These are phyloP conservation scores for Sophora flavescens DNA, from an alignment of 306 rosid genomes.

Conservation along the genomic window DNA sequence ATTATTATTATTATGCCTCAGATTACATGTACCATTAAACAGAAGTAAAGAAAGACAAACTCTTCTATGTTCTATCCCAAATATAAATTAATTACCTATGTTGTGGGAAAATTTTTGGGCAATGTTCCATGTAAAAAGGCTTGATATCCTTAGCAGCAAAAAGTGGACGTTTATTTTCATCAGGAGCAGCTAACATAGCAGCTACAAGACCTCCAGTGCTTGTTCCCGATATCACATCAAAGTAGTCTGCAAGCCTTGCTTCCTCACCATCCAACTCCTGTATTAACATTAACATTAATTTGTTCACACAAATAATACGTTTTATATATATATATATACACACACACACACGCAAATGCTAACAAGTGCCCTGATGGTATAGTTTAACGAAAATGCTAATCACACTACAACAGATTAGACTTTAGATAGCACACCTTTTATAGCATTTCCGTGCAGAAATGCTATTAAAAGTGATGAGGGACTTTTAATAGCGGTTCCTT, in stretches of 20 bases:
- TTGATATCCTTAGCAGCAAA: slow-evolving; percentile 71
- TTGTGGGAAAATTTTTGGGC: slow-evolving; percentile 69
- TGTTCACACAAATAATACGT: background rate
- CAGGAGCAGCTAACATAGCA: slow-evolving; percentile 72
- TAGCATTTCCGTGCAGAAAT: too few species aligned
- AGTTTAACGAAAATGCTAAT: too few species aligned
- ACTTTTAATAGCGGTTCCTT: too few species aligned
- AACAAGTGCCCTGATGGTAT: too few species aligned
- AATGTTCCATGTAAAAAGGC: slow-evolving; percentile 59
- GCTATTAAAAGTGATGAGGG: too few species aligned
- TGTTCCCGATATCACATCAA: slow-evolving; percentile 79
- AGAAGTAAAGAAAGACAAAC: background rate
- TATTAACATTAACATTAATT: too few species aligned
- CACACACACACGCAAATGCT: too few species aligned
- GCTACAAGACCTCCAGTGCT: slow-evolving; percentile 79
- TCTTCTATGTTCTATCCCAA: background rate
- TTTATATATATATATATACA: too few species aligned
- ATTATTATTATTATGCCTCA: too few species aligned
- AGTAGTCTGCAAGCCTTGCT: slow-evolving; percentile 79
- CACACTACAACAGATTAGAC: too few species aligned
- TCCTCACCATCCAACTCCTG: slow-evolving; percentile 73
- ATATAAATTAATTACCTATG: slow-evolving; percentile 12
- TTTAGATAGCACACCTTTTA: too few species aligned
- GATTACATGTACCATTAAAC: background rate
- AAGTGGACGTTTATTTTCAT: slow-evolving; percentile 60